Evolutionary conservation across 306 rosid species (phyloP).

Genomic region (Lathyrus aphaca): DNA sequence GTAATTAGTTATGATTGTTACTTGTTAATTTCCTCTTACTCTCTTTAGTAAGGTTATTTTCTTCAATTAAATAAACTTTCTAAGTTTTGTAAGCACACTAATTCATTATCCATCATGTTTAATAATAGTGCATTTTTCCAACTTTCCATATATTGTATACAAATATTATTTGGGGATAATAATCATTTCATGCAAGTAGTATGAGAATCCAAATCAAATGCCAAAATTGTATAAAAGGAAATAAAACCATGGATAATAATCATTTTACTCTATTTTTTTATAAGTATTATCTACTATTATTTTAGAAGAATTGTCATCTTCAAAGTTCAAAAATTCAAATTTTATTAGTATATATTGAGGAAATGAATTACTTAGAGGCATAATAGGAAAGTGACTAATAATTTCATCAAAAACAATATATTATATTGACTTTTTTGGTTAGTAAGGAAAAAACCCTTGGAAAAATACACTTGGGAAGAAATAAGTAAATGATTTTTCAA

Average conservation of each 20-base stretch:
- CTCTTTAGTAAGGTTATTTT: background rate
- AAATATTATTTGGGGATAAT: background rate
- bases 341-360: too few relatives aligned
- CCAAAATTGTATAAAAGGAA: background rate
- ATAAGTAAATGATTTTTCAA: too few relatives aligned
- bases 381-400: too few relatives aligned
- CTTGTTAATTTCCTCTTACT: slow-evolving; percentile 5
- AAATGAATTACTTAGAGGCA: too few relatives aligned
- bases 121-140: background rate
- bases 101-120: slow-evolving; percentile 10
- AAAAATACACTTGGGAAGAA: too few relatives aligned
- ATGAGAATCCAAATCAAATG: background rate
- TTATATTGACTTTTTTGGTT: too few relatives aligned
- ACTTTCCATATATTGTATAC: background rate
- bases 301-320: too few relatives aligned
- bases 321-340: too few relatives aligned
- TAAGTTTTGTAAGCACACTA: slow-evolving; percentile 4
- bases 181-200: background rate
- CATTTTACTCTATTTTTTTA: too few relatives aligned
- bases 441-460: too few relatives aligned
- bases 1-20: background rate
- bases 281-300: too few relatives aligned
- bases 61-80: slow-evolving; percentile 3
- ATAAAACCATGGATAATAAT: background rate
- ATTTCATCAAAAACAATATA: too few relatives aligned